Evolutionary conservation across 2,329 filamentous ascomycete species (phyloP), one percentile per base, ranked within the genome.

Genomic region (Fusarium sp.): DNA sequence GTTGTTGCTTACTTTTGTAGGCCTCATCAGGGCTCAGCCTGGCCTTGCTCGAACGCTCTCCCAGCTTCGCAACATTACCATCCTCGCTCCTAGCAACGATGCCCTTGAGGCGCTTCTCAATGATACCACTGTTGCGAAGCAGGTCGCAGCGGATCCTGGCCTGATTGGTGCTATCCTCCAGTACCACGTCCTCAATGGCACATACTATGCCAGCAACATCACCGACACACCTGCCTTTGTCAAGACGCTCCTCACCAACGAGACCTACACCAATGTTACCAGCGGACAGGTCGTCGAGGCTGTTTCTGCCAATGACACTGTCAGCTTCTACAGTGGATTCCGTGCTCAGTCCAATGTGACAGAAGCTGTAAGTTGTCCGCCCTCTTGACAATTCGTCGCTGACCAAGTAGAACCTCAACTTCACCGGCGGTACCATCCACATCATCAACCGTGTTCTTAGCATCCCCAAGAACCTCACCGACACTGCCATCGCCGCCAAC

Each of bases 171-270:
- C 79, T 27, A 84, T 92, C 41, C 84, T 92, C 6, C 79, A 85
- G 33, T 92, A 92, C 82, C 90, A 92, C 78, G 85, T 92, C 54
- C 81, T 92, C 57, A 84, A 86, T 58, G 86, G 85, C 35, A 85
- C 81, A 0, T 82, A 82, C 24, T 81, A 79, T 29, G 79, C 78
- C 6, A 81, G 85, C 60, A 72, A 77, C 9, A 70, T 79, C 5
- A 81, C 79, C n/a, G 76, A 77, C 2, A 75, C 76, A 1, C 71
- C 83, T 0, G 67, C 78, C 4, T 84, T 86, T 50, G 75, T 85
- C 31, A 81, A 80, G 5, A 86, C 84, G 1, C 63, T 87, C 9
- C 82, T 92, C 64, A 73, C 64, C 22, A 86, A 86, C 62, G 67
- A 81, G 18, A 81, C 82, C 20, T 86, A 85, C 10, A 77, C 85